A percentile compares a stretch with the other conserved stretches of the same genome.
Conservation (phyloP, 1,284 basidiomycete genomes). For the Cutaneotrichosporon arboriforme region DNA sequence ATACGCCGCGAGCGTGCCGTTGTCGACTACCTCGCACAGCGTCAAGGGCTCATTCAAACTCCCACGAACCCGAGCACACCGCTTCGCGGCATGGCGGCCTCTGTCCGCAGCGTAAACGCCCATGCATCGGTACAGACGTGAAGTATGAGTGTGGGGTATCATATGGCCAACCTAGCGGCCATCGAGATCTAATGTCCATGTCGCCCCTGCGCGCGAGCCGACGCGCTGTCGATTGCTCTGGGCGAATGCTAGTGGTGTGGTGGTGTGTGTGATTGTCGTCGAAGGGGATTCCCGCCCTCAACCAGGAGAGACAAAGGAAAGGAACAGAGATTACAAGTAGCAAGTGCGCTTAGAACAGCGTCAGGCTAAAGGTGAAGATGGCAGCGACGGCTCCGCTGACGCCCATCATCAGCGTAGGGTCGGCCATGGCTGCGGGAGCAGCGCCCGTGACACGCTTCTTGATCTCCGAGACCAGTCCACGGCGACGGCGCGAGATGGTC, state of each 20-base stretch:
- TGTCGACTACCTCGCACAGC: too few species aligned
- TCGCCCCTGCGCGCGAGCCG: neutral
- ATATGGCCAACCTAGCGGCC: neutral
- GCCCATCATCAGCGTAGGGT: neutral
- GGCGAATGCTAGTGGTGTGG: too few species aligned
- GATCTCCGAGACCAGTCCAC: neutral
- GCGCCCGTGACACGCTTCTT: slow-evolving; percentile 1
- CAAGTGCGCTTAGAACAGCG: slow-evolving; percentile 2
- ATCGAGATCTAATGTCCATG: slow-evolving; percentile 3
- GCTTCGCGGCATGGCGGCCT: too few species aligned
- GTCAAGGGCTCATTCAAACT: neutral
- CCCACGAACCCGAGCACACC: neutral
- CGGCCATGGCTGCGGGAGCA: neutral
- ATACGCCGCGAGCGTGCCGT: too few species aligned
- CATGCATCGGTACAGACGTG: slow-evolving; percentile 3
- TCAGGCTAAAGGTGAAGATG: slow-evolving; percentile 1
- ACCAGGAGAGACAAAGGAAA: too few species aligned
- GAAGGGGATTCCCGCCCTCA: too few species aligned
- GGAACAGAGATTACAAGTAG: neutral
- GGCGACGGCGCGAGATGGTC: slow-evolving; percentile 2
- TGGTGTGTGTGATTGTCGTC: too few species aligned
- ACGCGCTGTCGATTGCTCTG: too few species aligned
- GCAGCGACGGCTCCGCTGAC: neutral
- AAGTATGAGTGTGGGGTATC: slow-evolving; percentile 2
- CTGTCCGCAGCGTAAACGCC: neutral